These are phyloP conservation scores for Dovyalis caffra DNA, from an alignment of 345 rosid genomes.

Conservation along the genomic window DNA sequence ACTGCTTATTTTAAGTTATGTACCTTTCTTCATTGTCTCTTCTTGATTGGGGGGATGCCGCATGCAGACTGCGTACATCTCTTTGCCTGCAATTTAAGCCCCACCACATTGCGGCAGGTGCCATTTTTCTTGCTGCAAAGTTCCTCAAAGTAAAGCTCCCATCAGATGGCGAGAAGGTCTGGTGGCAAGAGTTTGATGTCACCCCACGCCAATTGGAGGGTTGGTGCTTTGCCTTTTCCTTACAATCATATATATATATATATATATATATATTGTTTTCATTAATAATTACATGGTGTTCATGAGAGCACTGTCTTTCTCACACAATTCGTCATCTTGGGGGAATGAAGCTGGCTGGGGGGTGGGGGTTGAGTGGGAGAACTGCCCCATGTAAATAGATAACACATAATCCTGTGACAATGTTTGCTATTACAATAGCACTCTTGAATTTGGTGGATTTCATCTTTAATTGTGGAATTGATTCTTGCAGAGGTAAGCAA, in stretches of 20 bases:
- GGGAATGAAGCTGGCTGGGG: neutral
- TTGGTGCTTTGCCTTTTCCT: constrained; percentile 15
- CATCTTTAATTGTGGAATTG: neutral
- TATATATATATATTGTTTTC: neutral
- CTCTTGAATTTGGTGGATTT: neutral
- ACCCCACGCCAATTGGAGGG: constrained; percentile 47
- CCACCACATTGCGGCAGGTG: constrained; percentile 91
- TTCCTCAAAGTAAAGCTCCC: constrained; percentile 71
- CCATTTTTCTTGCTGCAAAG: constrained; percentile 83
- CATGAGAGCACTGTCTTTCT: neutral
- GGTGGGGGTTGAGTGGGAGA: neutral
- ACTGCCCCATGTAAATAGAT: neutral
- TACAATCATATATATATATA: neutral
- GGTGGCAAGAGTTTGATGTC: constrained; percentile 50
- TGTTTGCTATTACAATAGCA: neutral
- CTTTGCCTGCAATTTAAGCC: constrained; percentile 96
- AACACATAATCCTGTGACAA: neutral
- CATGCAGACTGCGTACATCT: constrained; percentile 86
- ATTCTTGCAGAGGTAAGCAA: constrained; percentile 32
- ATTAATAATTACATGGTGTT: neutral
- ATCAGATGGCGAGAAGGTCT: constrained; percentile 73
- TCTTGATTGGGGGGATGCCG: constrained; percentile 45
- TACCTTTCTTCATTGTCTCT: constrained; percentile 36
- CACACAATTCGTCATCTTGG: neutral
- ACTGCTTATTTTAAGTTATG: constrained; percentile 13